Evolutionary conservation across 495 filamentous ascomycete genomes (phyloP).

Genomic region (Glarea lozoyensis): DNA sequence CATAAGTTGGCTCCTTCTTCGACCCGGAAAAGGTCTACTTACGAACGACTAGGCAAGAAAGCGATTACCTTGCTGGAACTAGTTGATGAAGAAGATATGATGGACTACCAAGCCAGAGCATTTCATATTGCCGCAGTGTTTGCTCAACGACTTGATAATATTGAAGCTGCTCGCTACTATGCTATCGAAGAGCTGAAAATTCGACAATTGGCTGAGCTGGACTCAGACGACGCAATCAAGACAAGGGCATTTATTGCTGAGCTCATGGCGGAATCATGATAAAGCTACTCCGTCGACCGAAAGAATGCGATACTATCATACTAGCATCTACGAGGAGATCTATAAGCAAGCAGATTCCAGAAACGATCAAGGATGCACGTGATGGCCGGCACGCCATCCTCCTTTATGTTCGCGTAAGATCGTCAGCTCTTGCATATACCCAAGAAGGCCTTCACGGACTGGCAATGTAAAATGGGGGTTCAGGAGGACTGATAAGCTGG

Average conservation of each 20-base stretch:
- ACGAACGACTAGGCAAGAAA: conserved; percentile 1
- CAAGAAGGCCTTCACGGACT: too few species aligned
- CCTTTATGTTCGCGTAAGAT: too few species aligned
- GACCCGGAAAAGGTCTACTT: not conserved
- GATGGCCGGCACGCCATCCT: too few species aligned
- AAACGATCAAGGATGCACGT: too few species aligned
- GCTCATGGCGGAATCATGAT: too few species aligned
- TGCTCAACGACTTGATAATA: not conserved
- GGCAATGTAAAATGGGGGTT: too few species aligned
- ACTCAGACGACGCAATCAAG: not conserved
- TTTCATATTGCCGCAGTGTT: conserved; percentile 1
- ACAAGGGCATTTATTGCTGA: not conserved
- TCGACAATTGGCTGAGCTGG: not conserved
- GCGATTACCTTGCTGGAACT: conserved; percentile 3
- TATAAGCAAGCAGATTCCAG: too few species aligned
- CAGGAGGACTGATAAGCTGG: too few species aligned
- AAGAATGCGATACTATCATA: too few species aligned
- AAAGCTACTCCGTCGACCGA: too few species aligned
- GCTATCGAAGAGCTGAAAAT: not conserved
- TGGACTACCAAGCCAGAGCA: conserved; percentile 6
- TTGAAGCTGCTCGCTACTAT: not conserved
- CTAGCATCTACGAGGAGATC: too few species aligned
- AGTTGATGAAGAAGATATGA: conserved; percentile 9
- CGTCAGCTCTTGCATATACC: too few species aligned
- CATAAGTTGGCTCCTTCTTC: not conserved